phyloP scores from a whole-genome alignment of 345 rosid genomes.

The Laguncularia racemosa region DNA sequence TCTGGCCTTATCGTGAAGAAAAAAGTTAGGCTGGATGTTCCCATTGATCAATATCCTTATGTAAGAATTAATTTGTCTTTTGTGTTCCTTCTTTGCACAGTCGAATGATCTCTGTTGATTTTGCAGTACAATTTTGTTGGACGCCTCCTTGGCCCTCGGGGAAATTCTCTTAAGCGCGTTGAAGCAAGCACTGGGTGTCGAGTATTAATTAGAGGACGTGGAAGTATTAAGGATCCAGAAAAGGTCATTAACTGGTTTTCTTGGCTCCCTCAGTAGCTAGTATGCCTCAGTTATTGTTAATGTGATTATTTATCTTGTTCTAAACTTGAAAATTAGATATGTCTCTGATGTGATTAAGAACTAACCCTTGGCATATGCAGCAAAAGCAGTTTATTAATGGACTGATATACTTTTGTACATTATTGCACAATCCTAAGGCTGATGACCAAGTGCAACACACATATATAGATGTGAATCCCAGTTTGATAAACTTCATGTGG shows the following conservation, averaged over 20 bases:
- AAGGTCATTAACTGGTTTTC: conserved; percentile 36
- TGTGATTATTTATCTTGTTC: too few species aligned
- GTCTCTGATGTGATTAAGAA: too few species aligned
- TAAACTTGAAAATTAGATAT: too few species aligned
- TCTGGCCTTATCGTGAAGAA: conserved; percentile 85
- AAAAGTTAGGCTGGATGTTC: conserved; percentile 90
- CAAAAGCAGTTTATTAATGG: too few species aligned
- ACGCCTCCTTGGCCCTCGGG: conserved; percentile 96
- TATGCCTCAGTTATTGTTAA: too few species aligned
- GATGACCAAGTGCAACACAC: too few species aligned
- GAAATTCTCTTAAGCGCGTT: conserved; percentile 94
- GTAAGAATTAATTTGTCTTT: conserved; percentile 31
- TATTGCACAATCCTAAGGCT: too few species aligned
- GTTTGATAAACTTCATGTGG: too few species aligned
- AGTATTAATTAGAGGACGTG: conserved; percentile 89
- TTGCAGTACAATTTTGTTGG: conserved; percentile 98
- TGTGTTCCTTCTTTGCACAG: neutral
- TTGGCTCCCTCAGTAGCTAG: too few species aligned
- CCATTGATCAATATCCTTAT: conserved; percentile 67
- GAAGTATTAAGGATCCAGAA: conserved; percentile 82
- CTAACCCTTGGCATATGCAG: too few species aligned
- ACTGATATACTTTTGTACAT: too few species aligned
- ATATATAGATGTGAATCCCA: too few species aligned
- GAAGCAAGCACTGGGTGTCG: conserved; percentile 96
- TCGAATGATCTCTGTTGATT: conserved; percentile 11